These are phyloP conservation scores for Phytophthora macrochlamydospora DNA, from an alignment of 352 stramenopile species.

Conservation along the genomic window DNA sequence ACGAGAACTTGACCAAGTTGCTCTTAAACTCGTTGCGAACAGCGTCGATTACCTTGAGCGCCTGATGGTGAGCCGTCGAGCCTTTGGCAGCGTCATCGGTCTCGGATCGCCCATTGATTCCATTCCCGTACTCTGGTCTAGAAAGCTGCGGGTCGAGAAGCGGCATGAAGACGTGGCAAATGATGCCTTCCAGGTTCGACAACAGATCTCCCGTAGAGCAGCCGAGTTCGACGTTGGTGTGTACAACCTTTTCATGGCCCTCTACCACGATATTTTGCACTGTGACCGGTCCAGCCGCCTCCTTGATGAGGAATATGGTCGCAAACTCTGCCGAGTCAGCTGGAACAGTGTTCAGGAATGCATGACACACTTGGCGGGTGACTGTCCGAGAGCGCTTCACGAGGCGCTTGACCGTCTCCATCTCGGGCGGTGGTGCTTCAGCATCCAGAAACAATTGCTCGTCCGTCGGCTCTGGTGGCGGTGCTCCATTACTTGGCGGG, in stretches of 20 bases:
- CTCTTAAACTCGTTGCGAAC: slow-evolving; percentile 90
- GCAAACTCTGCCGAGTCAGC: slow-evolving; percentile 61
- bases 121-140: slow-evolving; percentile 20
- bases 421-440: slow-evolving; percentile 26
- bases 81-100: slow-evolving; percentile 18
- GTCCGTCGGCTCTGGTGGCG: slow-evolving; percentile 50
- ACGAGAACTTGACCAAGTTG: slow-evolving; percentile 93
- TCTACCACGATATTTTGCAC: slow-evolving; percentile 39
- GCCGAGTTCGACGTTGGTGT: slow-evolving; percentile 83
- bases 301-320: slow-evolving; percentile 85
- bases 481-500: slow-evolving; percentile 8
- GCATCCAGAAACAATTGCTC: slow-evolving; percentile 77
- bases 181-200: slow-evolving; percentile 84
- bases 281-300: slow-evolving; percentile 51
- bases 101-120: slow-evolving; percentile 15
- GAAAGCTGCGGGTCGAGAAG: slow-evolving; percentile 80
- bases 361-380: slow-evolving; percentile 61
- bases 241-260: slow-evolving; percentile 51
- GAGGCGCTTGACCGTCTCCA: slow-evolving; percentile 48
- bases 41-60: slow-evolving; percentile 82
- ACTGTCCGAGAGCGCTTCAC: slow-evolving; percentile 57
- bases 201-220: slow-evolving; percentile 88
- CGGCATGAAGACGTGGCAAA: slow-evolving; percentile 91
- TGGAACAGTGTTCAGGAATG: slow-evolving; percentile 74
- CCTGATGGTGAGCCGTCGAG: slow-evolving; percentile 42